A percentile compares a stretch with the other conserved stretches of the same genome.
Conservation (phyloP, 768 basidiomycete genomes). For the Paxillus ammoniavirescens region DNA sequence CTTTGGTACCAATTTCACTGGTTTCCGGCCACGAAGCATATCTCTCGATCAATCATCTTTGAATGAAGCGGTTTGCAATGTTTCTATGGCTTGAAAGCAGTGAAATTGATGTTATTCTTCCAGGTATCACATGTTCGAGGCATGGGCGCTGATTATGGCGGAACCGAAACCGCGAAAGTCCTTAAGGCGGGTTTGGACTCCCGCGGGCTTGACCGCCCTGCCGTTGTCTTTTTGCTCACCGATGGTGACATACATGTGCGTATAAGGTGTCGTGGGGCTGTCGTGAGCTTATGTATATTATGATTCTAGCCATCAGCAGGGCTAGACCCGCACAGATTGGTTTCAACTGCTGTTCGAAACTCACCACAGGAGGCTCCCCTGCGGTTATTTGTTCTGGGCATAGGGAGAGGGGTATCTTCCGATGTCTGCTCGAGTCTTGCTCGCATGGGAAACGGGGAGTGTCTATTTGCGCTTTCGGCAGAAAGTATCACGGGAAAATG, state of each 20-base stretch:
- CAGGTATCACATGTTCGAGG: constrained; percentile 39
- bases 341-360: constrained; percentile 32
- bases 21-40: constrained; percentile 38
- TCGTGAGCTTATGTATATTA: neutral
- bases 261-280: neutral
- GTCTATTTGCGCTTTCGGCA: constrained; percentile 42
- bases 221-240: constrained; percentile 56
- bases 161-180: constrained; percentile 49
- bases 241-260: constrained; percentile 46
- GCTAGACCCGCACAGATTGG: constrained; percentile 16
- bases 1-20: constrained; percentile 37
- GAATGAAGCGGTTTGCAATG: constrained; percentile 33
- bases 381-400: constrained; percentile 59
- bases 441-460: constrained; percentile 49
- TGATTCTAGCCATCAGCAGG: constrained; percentile 10
- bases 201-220: constrained; percentile 37
- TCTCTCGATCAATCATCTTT: constrained; percentile 32
- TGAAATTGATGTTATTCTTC: constrained; percentile 8
- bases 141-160: constrained; percentile 46
- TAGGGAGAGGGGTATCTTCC: constrained; percentile 49
- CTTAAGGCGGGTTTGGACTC: constrained; percentile 37
- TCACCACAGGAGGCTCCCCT: constrained; percentile 32
- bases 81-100: neutral
- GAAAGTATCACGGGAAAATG: constrained; percentile 51
- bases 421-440: constrained; percentile 56